Conservation (phyloP, 169 alveolate genomes). For the Theileria orientalis region DNA sequence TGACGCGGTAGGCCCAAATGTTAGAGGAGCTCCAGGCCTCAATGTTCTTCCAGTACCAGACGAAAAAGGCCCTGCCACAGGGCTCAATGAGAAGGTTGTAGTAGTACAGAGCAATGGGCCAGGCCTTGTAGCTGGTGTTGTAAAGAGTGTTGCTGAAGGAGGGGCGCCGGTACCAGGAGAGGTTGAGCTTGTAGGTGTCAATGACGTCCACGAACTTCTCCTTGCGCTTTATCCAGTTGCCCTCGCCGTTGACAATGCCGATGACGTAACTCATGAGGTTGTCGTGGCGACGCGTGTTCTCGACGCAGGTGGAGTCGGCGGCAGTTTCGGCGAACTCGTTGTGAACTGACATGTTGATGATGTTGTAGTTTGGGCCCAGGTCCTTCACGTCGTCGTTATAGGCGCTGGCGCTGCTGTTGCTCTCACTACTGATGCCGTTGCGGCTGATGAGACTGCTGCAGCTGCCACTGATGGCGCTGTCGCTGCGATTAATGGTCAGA, state of each 20-base stretch:
- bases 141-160: conserved; percentile 40
- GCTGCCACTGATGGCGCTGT: too few relatives aligned
- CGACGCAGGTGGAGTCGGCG: conserved; percentile 67
- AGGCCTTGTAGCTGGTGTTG: conserved; percentile 22
- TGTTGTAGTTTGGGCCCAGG: neutral
- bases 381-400: neutral
- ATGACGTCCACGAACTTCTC: conserved; percentile 62
- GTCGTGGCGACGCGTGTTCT: conserved; percentile 58
- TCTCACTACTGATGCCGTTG: too few relatives aligned
- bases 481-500: neutral
- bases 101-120: conserved; percentile 39
- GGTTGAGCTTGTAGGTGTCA: conserved; percentile 62
- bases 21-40: conserved; percentile 61
- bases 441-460: too few relatives aligned
- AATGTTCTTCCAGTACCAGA: conserved; percentile 49
- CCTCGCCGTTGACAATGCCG: conserved; percentile 48
- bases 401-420: neutral
- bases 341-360: conserved; percentile 25
- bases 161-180: conserved; percentile 67
- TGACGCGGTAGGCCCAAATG: conserved; percentile 36
- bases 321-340: conserved; percentile 63
- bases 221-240: conserved; percentile 46
- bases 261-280: conserved; percentile 55
- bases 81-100: conserved; percentile 37
- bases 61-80: conserved; percentile 51